Evolutionary conservation across 768 basidiomycete species (phyloP).

Genomic region (Collybiopsis confluens): DNA sequence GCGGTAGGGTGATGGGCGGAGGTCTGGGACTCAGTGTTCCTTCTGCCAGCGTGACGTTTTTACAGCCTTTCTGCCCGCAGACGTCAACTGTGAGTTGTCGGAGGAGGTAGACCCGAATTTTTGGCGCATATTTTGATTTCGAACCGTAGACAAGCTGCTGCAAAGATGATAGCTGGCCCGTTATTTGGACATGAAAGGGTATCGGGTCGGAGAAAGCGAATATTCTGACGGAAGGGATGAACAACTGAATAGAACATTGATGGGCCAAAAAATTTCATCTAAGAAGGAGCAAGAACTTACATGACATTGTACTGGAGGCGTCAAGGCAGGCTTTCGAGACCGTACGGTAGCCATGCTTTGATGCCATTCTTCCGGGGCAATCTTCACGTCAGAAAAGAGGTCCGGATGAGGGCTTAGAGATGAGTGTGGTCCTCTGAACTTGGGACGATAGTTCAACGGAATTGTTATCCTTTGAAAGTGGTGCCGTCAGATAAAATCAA

Average conservation of each 20-base stretch:
- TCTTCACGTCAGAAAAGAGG: conserved; percentile 10
- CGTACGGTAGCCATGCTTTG: conserved; percentile 9
- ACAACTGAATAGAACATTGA: conserved; percentile 38
- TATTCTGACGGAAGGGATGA: conserved; percentile 52
- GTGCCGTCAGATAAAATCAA: neutral
- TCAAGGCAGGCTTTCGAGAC: neutral
- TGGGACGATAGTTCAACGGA: conserved; percentile 12
- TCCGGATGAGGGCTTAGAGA: conserved; percentile 2
- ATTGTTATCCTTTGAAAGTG: conserved; percentile 3
- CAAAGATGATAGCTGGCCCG: conserved; percentile 41
- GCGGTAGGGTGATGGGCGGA: conserved; percentile 22
- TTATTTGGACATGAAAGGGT: conserved; percentile 63
- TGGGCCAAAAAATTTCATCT: neutral
- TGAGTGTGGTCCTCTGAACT: conserved; percentile 7
- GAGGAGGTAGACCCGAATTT: conserved; percentile 47
- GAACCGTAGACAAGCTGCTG: conserved; percentile 34
- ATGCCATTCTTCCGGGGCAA: conserved; percentile 13
- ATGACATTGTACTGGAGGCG: conserved; percentile 4
- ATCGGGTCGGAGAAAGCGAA: conserved; percentile 54
- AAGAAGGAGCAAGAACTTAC: conserved; percentile 1
- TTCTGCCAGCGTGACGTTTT: conserved; percentile 41
- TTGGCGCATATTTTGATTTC: conserved; percentile 9
- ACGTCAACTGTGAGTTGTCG: conserved; percentile 43
- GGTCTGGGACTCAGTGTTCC: conserved; percentile 45
- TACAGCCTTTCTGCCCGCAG: conserved; percentile 30